Conservation (phyloP, 1,139 yeast species). For the Zygoascus hellenicus region DNA sequence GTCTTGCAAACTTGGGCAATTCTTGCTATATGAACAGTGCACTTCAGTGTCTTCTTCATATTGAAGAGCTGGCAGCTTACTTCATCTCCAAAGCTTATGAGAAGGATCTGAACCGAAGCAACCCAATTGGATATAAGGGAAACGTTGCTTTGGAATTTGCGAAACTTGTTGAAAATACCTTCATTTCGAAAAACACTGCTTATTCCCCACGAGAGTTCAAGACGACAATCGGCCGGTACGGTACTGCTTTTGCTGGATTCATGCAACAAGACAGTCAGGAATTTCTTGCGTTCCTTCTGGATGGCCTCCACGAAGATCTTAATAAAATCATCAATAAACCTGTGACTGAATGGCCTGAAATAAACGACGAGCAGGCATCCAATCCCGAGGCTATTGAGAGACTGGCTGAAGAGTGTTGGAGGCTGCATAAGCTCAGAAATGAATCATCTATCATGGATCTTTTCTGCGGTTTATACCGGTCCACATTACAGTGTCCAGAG, state of each 20-base stretch:
- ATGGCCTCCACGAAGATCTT: conserved; percentile 90
- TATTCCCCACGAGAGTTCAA: conserved; percentile 72
- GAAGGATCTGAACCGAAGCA: conserved; percentile 62
- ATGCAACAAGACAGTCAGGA: conserved; percentile 97
- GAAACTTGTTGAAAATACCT: conserved; percentile 53
- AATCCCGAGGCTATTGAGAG: conserved; percentile 50
- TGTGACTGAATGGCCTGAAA: conserved; percentile 82
- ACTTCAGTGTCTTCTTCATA: conserved; percentile 79
- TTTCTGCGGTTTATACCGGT: conserved; percentile 85
- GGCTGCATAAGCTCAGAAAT: conserved; percentile 69
- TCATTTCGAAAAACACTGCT: conserved; percentile 29
- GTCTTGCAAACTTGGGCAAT: conserved; percentile 80
- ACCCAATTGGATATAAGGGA: conserved; percentile 85
- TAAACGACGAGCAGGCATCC: conserved; percentile 52
- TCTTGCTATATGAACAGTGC: conserved; percentile 98
- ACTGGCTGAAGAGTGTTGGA: conserved; percentile 77
- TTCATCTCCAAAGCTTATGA: conserved; percentile 49
- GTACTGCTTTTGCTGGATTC: conserved; percentile 79
- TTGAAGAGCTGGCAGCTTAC: conserved; percentile 77
- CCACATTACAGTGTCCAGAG: conserved; percentile 81
- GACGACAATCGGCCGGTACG: conserved; percentile 68
- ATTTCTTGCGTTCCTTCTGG: conserved; percentile 80
- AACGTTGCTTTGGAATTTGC: conserved; percentile 75
- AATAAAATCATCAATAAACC: conserved; percentile 81
- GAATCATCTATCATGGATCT: conserved; percentile 81